Evolutionary conservation across 169 alveolate species (phyloP), one percentile per base, ranked within the genome.

Genomic region (Cryptosporidium sp.): DNA sequence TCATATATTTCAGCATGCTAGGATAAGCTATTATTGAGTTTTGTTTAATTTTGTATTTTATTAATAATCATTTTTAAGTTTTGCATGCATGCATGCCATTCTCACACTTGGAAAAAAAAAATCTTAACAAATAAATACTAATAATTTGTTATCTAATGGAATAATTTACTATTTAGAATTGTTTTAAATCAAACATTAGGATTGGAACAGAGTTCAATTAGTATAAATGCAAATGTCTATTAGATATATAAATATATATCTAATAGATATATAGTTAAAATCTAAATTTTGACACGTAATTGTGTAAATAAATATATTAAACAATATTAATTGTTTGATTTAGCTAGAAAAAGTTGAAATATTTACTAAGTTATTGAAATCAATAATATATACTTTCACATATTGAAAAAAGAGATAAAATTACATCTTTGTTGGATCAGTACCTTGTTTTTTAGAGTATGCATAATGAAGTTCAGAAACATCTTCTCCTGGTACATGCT

Each of bases 401-500:
- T 14, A 14, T 14, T 2, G 3, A 48, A 14, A 48, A 5, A 12
- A 14, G 0, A 26, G 7, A 14, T 45, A 18, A 14, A 44, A 21
- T 26, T 75, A 75, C 69, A 75, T 53, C 9, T 37, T 60, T n/a
- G 60, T 52, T 14, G 89, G 89, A 65, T 84, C 87, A 12, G 37
- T 68, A 1, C 96, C 97, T 85, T 94, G 94, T 37, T 87, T 85
- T 67, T 95, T 92, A 56, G 96, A 95, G 87, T 95, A 96, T 84
- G 93, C 92, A 84, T 91, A 94, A 91, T 97, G 99, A 23, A 97
- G 93, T 23, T 96, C 96, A 73, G 93, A 94, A 18, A 97, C 97
- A 93, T 97, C 99, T 70, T 94, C 86, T 85, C 96, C 98, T 87
- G 96, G 97, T 52, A 97, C 96, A 45, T 96, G 92, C 84, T 95